Conservation (phyloP, 2,329 filamentous ascomycete genomes). For the Pestalotiopsis sp. region DNA sequence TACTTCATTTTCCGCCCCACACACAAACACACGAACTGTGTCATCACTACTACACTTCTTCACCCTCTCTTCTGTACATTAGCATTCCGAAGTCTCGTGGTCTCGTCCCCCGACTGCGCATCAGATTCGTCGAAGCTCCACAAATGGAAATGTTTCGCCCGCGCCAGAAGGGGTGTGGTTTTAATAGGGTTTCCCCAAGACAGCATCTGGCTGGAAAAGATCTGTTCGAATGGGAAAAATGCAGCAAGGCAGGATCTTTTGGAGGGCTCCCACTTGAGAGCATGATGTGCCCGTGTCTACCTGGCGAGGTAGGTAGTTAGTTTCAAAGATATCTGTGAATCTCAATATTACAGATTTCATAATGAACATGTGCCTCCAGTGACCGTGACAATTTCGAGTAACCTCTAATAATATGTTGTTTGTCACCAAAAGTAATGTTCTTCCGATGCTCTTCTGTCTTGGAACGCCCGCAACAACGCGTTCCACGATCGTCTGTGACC, state of each 20-base stretch:
- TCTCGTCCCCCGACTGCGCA: conserved; percentile 29
- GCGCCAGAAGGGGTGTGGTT: neutral
- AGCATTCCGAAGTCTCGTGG: conserved; percentile 22
- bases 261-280: neutral
- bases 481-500: too few species aligned
- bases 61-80: conserved; percentile 31
- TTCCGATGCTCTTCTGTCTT: too few species aligned
- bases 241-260: conserved; percentile 1
- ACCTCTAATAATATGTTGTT: neutral
- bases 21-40: conserved; percentile 18
- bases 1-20: conserved; percentile 25
- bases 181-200: neutral
- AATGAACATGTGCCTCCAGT: neutral
- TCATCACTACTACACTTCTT: conserved; percentile 22
- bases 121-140: neutral
- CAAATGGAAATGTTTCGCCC: neutral
- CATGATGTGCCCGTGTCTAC: neutral
- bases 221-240: neutral
- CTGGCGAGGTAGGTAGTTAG: neutral
- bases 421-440: too few species aligned
- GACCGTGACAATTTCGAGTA: neutral
- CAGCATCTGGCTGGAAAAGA: neutral
- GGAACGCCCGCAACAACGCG: too few species aligned
- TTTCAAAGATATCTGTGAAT: neutral
- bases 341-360: neutral